These are phyloP conservation scores for Acidomyces sp. DNA, from an alignment of 495 filamentous ascomycete species.

Conservation along the genomic window DNA sequence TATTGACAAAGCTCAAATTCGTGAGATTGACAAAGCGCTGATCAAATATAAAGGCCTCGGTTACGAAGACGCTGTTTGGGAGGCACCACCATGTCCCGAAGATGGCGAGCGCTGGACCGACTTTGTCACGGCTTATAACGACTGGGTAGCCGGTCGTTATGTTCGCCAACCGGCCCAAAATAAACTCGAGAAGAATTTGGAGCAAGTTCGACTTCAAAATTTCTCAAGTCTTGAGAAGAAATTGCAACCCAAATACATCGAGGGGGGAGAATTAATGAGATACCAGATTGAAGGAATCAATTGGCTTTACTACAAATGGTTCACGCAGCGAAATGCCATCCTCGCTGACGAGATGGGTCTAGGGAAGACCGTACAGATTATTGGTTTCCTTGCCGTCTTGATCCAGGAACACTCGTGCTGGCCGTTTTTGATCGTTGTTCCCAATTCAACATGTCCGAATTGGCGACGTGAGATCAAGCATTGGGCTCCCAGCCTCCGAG, in stretches of 20 bases:
- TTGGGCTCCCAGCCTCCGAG: slow-evolving; percentile 76
- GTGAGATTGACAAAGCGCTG: slow-evolving; percentile 53
- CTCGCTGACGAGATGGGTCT: slow-evolving; percentile 98
- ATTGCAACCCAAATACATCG: slow-evolving; percentile 59
- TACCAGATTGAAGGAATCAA: slow-evolving; percentile 93
- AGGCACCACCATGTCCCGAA: slow-evolving; percentile 56
- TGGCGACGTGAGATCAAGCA: slow-evolving; percentile 94
- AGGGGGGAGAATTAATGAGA: slow-evolving; percentile 71
- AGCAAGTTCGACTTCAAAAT: slow-evolving; percentile 43
- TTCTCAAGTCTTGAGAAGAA: slow-evolving; percentile 58
- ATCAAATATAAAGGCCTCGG: slow-evolving; percentile 93
- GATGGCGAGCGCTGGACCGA: slow-evolving; percentile 62
- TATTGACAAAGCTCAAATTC: slow-evolving; percentile 53
- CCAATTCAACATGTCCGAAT: slow-evolving; percentile 88
- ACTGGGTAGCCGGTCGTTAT: slow-evolving; percentile 66
- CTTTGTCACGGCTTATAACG: slow-evolving; percentile 68
- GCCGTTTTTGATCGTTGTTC: slow-evolving; percentile 87
- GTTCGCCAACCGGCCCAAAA: slow-evolving; percentile 42
- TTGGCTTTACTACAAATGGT: slow-evolving; percentile 92
- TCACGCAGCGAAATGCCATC: slow-evolving; percentile 70
- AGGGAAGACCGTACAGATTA: slow-evolving; percentile 93
- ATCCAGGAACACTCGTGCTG: slow-evolving; percentile 57
- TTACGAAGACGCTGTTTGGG: slow-evolving; percentile 88
- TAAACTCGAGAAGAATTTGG: slow-evolving; percentile 47
- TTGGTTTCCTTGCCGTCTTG: slow-evolving; percentile 65